Evolutionary conservation across 805 yeast species (phyloP).

Genomic region (Hanseniaspora valbyensis): DNA sequence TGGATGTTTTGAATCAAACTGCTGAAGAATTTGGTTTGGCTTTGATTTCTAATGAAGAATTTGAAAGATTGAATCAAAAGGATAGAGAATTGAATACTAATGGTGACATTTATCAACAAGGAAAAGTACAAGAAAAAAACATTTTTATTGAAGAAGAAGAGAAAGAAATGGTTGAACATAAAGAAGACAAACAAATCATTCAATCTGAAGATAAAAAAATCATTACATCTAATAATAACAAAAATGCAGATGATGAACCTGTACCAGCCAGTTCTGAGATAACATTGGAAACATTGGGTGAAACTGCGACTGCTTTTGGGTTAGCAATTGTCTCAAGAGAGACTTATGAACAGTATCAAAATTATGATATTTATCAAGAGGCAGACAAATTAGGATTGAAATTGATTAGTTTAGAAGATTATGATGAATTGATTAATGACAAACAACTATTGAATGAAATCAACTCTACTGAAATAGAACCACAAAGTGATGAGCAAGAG

Average conservation of each 20-base stretch:
- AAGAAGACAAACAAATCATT: too few species aligned
- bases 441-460: background rate
- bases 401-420: background rate
- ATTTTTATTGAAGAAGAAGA: too few species aligned
- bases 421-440: background rate
- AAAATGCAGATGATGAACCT: constrained; percentile 5
- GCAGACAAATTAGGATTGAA: constrained; percentile 4
- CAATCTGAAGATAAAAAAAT: too few species aligned
- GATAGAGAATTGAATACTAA: too few species aligned
- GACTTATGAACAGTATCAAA: constrained; percentile 7
- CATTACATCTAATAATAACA: background rate
- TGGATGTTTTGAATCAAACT: constrained; percentile 4
- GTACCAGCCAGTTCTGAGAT: background rate
- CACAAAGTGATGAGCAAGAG: background rate
- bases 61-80: constrained; percentile 10
- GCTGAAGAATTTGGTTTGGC: constrained; percentile 14
- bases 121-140: too few species aligned
- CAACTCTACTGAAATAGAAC: background rate
- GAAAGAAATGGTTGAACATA: too few species aligned
- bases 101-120: too few species aligned
- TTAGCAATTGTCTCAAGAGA: constrained; percentile 14
- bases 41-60: constrained; percentile 17
- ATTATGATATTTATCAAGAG: constrained; percentile 5
- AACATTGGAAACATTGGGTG: background rate
- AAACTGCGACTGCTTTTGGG: constrained; percentile 6